Conservation (phyloP, 495 filamentous ascomycete genomes). For the Bacidia gigantensis region DNA sequence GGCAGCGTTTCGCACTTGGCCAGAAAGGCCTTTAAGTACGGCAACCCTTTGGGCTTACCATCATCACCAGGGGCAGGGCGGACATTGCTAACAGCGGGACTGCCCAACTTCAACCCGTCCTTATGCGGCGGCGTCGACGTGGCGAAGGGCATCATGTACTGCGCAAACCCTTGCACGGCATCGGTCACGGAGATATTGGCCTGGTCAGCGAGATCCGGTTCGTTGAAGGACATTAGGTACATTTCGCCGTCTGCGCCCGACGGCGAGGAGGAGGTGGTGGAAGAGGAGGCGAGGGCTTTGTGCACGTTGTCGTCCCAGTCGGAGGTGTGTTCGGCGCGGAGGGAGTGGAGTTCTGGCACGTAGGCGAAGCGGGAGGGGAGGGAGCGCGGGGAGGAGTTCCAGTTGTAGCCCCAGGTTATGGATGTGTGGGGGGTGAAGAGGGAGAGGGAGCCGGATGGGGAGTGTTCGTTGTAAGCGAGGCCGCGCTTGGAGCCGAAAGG, state of each 20-base stretch:
- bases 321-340: not conserved
- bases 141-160: constrained; percentile 57
- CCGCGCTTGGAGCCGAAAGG: constrained; percentile 12
- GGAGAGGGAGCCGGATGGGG: constrained; percentile 11
- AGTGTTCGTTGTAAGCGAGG: constrained; percentile 15
- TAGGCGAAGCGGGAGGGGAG: constrained; percentile 22
- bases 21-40: constrained; percentile 50
- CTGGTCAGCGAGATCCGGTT: constrained; percentile 58
- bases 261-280: constrained; percentile 31
- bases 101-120: constrained; percentile 45
- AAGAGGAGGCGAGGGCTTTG: constrained; percentile 39
- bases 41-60: constrained; percentile 34
- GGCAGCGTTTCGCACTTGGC: constrained; percentile 32
- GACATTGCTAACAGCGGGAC: constrained; percentile 68
- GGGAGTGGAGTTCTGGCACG: not conserved
- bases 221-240: constrained; percentile 85
- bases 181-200: constrained; percentile 46
- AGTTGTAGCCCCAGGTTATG: constrained; percentile 40
- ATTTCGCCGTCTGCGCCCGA: constrained; percentile 15
- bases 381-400: constrained; percentile 37
- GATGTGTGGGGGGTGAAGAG: constrained; percentile 3
- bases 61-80: constrained; percentile 33
- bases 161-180: constrained; percentile 47
- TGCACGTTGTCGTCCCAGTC: not conserved
- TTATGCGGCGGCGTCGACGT: too few relatives aligned